Evolutionary conservation across 2,329 filamentous ascomycete species (phyloP), one percentile per base, ranked within the genome.

Genomic region (Aspergillus sp.): DNA sequence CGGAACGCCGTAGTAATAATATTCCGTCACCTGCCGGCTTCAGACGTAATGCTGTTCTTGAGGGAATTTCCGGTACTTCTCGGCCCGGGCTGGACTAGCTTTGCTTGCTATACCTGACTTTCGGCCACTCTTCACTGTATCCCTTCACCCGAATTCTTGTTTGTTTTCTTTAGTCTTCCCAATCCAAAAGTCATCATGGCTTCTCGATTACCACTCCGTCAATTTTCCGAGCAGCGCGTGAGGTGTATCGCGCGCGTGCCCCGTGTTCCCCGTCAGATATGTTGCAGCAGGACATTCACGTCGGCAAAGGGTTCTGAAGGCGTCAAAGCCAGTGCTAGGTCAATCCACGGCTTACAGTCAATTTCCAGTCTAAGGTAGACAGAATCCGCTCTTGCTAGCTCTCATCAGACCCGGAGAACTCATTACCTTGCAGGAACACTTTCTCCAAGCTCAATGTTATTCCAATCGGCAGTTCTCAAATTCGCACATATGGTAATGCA

Each of bases 151-250:
- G 43, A 31, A 53, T 28, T 34, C 41, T 31, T 47, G 5, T 62
- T 50, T 54, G 30, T 25, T 25, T 51, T 25, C 3, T 58, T 57
- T 7, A 41, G 5, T 13, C 25, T 43, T 31, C 8, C 23, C 28
- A 23, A 54, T 43, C 64, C 52, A 28, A 28, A 28, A 28, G 4
- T 28, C 25, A 68, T 55, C 64, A 79, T 79, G 77, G 73, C 76
- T 70, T 73, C 74, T 72, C 75, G 77, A 65, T 70, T 79, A 66
- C 72, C 76, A 59, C 63, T 78, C 49, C 64, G 68, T 56, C 75
- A 72, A 68, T 69, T 77, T 56, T 69, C 74, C 43, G 71, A 62
- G 62, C 75, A 76, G 62, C 68, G 68, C 52, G 57, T 77, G 64
- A 70, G 70, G 54, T 65, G 68, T 66, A 60, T 74, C 64, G 59